Evolutionary conservation across 768 basidiomycete species (phyloP), one percentile per base, ranked within the genome.

Genomic region (Jaapia argillacea): DNA sequence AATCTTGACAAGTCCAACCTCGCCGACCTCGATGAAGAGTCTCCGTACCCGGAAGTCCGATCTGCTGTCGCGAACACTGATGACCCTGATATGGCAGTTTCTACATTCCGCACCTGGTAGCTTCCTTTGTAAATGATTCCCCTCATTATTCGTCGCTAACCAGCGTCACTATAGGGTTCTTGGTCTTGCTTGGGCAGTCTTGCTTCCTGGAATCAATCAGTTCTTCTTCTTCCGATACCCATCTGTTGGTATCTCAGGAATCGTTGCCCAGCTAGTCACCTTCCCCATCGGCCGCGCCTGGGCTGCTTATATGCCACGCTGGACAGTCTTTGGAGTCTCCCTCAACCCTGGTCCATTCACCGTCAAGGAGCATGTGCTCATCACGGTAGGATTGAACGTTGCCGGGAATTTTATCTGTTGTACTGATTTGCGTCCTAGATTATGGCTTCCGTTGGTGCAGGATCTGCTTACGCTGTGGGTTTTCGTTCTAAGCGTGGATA

Each of bases 181-280:
- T 38, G 74, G 77, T 25, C 41, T 75, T 22, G 56, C 68, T 14
- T 79, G 72, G 68, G 69, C 77, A 4, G 66, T 74, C 37, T 41
- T 79, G 21, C 68, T 79, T 36, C 72, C 77, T 7, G 77, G 76
- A 26, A 60, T 77, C 41, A 84, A 87, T 54, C 84, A 83, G 48
- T 82, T 85, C 63, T 81, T 85, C 63, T 81, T 74, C 69, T 84
- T 85, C 62, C 79, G 81, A 13, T 82, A 75, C 54, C 85, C 85
- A 3, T 71, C 71, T 24, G 77, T 86, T 10, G 64, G 66, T 20
- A 70, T 87, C 47, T 69, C 68, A n/a, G 66, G 68, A 58, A 72
- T 85, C 35, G 79, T 84, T 4, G 84, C 81, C 1, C 83, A 85
- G 56, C 60, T 88, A 31, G 56, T 86, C 18, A 77, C 81, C 1